These are phyloP conservation scores for Annulohypoxylon nitens DNA, from an alignment of 495 filamentous ascomycete genomes.

Conservation along the genomic window DNA sequence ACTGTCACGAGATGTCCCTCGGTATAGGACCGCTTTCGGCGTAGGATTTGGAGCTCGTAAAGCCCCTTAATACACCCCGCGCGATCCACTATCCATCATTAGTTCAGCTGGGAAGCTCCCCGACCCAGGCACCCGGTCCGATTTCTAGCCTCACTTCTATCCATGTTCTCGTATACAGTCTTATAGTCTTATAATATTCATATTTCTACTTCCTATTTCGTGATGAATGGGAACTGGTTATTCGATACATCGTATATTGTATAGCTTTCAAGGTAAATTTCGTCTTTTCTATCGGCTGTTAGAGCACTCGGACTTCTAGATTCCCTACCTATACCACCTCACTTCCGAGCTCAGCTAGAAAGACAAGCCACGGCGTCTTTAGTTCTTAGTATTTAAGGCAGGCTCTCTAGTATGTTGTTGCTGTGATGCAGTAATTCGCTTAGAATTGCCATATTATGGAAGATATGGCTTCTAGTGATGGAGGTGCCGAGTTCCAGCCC, in stretches of 20 bases:
- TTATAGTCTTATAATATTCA: background rate
- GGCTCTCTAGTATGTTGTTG: background rate
- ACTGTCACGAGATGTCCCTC: background rate
- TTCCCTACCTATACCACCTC: background rate
- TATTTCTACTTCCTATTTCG: background rate
- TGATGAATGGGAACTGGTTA: background rate
- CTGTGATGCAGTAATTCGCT: background rate
- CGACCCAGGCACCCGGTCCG: conserved; percentile 10
- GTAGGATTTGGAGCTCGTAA: conserved; percentile 13
- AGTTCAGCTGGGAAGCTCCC: conserved; percentile 19
- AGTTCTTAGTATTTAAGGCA: background rate
- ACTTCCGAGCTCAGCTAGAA: background rate
- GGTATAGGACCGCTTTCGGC: conserved; percentile 8
- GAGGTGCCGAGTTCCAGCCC: background rate
- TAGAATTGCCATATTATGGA: background rate
- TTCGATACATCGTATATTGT: background rate
- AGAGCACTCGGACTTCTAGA: background rate
- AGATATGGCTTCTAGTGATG: background rate
- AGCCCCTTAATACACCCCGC: conserved; percentile 23
- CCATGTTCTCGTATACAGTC: background rate
- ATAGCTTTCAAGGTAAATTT: background rate
- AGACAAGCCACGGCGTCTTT: background rate
- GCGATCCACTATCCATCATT: conserved; percentile 22
- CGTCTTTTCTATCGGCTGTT: background rate
- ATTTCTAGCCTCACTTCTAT: conserved; percentile 2